A percentile compares a stretch with the other conserved stretches of the same genome.
These are phyloP conservation scores for Aristolochia californica DNA, from an alignment of 164 flowering plant species.

Conservation along the genomic window DNA sequence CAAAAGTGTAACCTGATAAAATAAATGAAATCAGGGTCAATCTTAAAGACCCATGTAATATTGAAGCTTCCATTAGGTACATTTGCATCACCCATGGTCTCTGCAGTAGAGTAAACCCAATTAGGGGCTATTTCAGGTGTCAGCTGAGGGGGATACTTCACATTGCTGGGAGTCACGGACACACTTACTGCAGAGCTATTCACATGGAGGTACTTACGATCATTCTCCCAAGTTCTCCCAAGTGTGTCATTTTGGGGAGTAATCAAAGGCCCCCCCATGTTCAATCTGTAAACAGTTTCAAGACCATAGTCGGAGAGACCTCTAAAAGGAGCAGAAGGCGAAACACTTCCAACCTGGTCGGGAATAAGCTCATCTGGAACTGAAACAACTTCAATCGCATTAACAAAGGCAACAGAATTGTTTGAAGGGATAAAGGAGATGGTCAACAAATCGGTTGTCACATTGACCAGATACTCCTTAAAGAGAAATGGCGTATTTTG, in stretches of 20 bases:
- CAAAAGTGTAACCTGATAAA: slow-evolving; percentile 79
- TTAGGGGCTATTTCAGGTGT: slow-evolving; percentile 70
- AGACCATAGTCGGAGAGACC: slow-evolving; percentile 20
- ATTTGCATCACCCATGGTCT: slow-evolving; percentile 52
- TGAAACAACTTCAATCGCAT: slow-evolving; percentile 29
- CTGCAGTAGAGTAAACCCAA: slow-evolving; percentile 79
- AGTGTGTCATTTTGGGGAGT: slow-evolving; percentile 30
- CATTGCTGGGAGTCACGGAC: slow-evolving; percentile 9
- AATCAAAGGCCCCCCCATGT: slow-evolving; percentile 32
- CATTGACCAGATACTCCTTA: slow-evolving; percentile 25
- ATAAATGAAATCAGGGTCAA: slow-evolving; percentile 59
- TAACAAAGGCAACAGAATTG: slow-evolving; percentile 23
- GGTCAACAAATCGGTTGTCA: slow-evolving; percentile 16
- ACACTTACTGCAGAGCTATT: slow-evolving; percentile 17
- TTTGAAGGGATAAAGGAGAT: slow-evolving; percentile 20
- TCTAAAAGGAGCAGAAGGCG: slow-evolving; percentile 9
- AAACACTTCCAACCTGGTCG: slow-evolving; percentile 14
- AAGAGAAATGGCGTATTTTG: slow-evolving; percentile 17
- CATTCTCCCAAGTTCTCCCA: slow-evolving; percentile 32
- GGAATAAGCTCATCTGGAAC: slow-evolving; percentile 24
- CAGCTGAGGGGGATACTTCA: slow-evolving; percentile 27
- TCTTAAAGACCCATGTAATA: slow-evolving; percentile 73
- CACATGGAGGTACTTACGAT: slow-evolving; percentile 22
- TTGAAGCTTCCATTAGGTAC: slow-evolving; percentile 52
- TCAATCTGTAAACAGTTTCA: slow-evolving; percentile 26